Conservation (phyloP, 2,329 filamentous ascomycete species). For the Xylaria sp. region DNA sequence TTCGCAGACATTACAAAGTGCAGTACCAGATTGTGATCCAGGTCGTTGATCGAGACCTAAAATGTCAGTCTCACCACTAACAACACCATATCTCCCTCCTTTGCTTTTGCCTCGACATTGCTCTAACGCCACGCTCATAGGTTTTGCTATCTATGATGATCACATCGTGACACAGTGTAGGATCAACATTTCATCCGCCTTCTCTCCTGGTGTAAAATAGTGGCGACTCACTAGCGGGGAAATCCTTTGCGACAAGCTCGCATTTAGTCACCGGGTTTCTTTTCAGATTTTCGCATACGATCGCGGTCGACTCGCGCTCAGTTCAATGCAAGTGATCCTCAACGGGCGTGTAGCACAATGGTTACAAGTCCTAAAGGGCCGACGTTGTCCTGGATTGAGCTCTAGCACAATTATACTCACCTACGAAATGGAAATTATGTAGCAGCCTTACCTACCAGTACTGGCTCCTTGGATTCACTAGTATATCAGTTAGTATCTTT, state of each 20-base stretch:
- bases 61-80: background rate
- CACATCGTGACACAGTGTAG: background rate
- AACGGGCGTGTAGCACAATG: too few species aligned
- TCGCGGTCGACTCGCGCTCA: too few species aligned
- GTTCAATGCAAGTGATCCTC: too few species aligned
- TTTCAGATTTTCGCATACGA: background rate
- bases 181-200: background rate
- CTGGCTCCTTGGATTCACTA: too few species aligned
- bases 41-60: background rate
- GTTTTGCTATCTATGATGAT: background rate
- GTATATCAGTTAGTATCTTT: too few species aligned
- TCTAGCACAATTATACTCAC: too few species aligned
- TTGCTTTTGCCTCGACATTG: background rate
- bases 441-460: too few species aligned
- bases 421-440: too few species aligned
- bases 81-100: background rate
- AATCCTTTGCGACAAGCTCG: background rate
- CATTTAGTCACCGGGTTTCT: background rate
- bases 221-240: too few species aligned
- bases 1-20: background rate
- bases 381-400: too few species aligned
- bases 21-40: background rate
- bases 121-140: background rate
- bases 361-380: too few species aligned
- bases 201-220: background rate